Evolutionary conservation across 768 basidiomycete genomes (phyloP), one percentile per base, ranked within the genome.

Genomic region (Dacryopinax primogenitus): DNA sequence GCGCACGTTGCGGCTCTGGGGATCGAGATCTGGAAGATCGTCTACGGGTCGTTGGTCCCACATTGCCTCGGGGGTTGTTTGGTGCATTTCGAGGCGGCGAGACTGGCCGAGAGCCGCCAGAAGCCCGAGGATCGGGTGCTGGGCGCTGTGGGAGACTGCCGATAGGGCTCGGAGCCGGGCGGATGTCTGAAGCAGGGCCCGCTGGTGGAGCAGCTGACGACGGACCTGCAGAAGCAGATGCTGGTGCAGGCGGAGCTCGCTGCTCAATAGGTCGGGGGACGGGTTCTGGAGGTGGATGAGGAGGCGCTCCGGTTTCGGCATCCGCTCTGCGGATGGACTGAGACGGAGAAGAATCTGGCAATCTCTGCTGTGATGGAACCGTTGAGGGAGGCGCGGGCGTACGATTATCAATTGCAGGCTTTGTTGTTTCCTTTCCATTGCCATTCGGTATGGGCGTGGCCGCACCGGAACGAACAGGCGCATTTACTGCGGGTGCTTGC

Each of bases 391-490:
- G 36, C 18, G 37, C 30, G 44, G 33, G 33, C n/a, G 36, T n/a
- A 21, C 51, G 62, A n/a, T 11, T 23, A 15, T 30, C 62, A n/a
- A 33, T 3, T 15, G 58, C 21, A 1, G 63, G 1, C 12, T 30
- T 35, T 15, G 65, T 1, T 36, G 51, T 16, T 18, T 33, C 32
- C 9, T 65, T 30, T 13, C 18, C 7, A 21, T 34, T 62, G n/a
- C 62, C 36, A 51, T 26, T 30, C 51, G 61, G 33, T 2, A 66
- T 61, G 9, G 63, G 67, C 16, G 63, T 66, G 64, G 41, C 13
- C 67, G 66, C 11, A 51, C 41, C 18, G 58, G 61, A 35, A 36
- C 45, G 3, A 58, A 44, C 16, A 26, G 23, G 65, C 33, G 21
- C 44, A 26, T 16, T 34, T 62, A 15, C 30, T 13, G 47, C 45